Evolutionary conservation across 352 stramenopile species (phyloP).

Genomic region (Pythium scleroteichum): DNA sequence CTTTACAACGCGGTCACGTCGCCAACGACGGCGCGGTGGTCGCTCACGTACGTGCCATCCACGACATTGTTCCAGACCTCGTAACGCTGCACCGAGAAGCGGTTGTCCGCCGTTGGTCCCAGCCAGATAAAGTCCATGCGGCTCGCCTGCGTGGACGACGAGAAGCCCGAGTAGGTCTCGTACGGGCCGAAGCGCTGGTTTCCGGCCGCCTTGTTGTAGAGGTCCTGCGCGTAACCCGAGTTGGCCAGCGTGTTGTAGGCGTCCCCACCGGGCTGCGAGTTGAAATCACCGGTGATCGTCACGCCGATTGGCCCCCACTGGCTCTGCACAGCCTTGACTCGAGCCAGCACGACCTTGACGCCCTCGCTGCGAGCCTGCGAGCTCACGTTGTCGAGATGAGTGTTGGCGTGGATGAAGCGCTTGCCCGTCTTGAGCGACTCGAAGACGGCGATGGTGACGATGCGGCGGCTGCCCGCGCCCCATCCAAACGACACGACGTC

Average conservation of each 20-base stretch:
- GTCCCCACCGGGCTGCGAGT: constrained; percentile 19
- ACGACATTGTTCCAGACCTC: constrained; percentile 20
- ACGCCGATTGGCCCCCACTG: constrained; percentile 15
- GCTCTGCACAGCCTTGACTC: constrained; percentile 15
- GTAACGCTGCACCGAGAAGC: constrained; percentile 19
- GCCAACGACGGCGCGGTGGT: constrained; percentile 17
- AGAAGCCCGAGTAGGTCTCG: constrained; percentile 23
- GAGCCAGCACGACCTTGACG: constrained; percentile 21
- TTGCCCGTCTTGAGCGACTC: constrained; percentile 18
- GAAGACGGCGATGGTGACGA: constrained; percentile 25
- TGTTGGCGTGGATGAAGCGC: constrained; percentile 25
- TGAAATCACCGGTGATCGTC: constrained; percentile 23
- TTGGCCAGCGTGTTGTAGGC: constrained; percentile 17
- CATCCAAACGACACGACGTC: constrained; percentile 25
- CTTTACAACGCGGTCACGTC: constrained; percentile 13
- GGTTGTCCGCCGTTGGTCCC: constrained; percentile 7
- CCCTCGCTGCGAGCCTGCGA: constrained; percentile 21
- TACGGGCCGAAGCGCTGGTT: neutral
- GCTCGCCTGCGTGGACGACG: neutral
- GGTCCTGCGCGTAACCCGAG: constrained; percentile 11
- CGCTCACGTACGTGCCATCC: constrained; percentile 18
- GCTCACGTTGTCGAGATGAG: constrained; percentile 23
- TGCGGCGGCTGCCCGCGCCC: constrained; percentile 19
- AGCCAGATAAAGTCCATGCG: constrained; percentile 21
- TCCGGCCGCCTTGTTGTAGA: constrained; percentile 6